Percentiles rank a stretch among this genome's conserved stretches.
Conservation (phyloP, 495 filamentous ascomycete species). For the Daldinia grandis region DNA sequence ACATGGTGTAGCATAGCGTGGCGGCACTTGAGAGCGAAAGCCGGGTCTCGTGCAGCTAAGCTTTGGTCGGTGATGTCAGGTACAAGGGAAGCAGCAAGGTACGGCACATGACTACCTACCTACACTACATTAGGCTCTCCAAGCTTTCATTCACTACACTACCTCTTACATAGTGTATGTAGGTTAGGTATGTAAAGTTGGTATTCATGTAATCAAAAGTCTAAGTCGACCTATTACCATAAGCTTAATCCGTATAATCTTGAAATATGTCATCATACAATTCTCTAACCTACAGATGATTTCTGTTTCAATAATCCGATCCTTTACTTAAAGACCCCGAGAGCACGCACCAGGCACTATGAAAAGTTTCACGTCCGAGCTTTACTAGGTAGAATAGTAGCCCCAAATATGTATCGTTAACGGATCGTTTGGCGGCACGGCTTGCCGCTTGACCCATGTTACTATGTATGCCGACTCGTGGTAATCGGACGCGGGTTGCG, state of each 20-base stretch:
- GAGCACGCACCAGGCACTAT: not conserved
- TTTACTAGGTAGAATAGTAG: conserved; percentile 8
- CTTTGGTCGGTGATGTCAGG: conserved; percentile 37
- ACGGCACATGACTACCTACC: conserved; percentile 16
- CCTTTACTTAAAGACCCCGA: not conserved
- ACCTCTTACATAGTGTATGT: too few species aligned
- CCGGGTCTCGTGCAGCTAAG: conserved; percentile 19
- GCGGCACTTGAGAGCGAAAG: conserved; percentile 34
- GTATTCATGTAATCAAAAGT: not conserved
- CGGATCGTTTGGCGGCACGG: conserved; percentile 30
- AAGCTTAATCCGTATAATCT: not conserved
- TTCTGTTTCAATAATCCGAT: not conserved
- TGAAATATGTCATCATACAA: not conserved
- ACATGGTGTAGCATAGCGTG: conserved; percentile 18
- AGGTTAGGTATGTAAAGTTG: not conserved
- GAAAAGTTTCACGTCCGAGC: conserved; percentile 16
- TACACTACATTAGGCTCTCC: too few species aligned
- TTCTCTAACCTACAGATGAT: not conserved
- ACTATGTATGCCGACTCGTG: not conserved
- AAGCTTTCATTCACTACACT: not conserved
- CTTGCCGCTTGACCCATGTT: conserved; percentile 30
- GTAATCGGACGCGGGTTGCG: conserved; percentile 2
- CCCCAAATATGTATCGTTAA: conserved; percentile 1
- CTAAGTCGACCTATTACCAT: too few species aligned
- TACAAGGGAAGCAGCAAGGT: conserved; percentile 37